These are phyloP conservation scores for Trichosporon sp. DNA, from an alignment of 1,284 basidiomycete species.

Conservation along the genomic window DNA sequence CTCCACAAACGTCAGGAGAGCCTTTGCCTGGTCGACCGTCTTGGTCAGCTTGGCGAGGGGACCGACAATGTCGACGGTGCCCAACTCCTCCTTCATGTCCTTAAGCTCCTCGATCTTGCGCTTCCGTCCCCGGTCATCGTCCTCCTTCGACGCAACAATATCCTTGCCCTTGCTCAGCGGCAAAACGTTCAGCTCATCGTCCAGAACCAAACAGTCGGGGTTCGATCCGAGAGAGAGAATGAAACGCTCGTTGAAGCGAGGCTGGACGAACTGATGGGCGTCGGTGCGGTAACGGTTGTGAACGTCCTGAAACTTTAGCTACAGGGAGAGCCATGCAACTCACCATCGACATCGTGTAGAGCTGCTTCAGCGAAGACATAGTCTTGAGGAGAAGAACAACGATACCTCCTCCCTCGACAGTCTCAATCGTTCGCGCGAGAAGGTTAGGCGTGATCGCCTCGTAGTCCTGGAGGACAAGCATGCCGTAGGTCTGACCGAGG, in stretches of 20 bases:
- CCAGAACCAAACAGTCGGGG: conserved; percentile 86
- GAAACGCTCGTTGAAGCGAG: conserved; percentile 98
- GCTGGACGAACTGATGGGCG: conserved; percentile 83
- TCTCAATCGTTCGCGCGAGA: conserved; percentile 95
- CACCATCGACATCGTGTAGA: conserved; percentile 97
- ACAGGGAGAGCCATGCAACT: conserved; percentile 37
- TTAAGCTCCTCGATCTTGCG: conserved; percentile 66
- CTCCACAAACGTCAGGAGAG: conserved; percentile 87
- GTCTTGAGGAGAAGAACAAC: conserved; percentile 91
- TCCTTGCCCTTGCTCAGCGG: conserved; percentile 97
- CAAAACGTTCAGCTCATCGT: conserved; percentile 97
- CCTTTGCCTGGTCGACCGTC: conserved; percentile 89
- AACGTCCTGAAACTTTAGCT: conserved; percentile 68
- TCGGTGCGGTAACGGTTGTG: conserved; percentile 90
- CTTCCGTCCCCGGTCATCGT: conserved; percentile 52
- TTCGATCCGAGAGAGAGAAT: conserved; percentile 90
- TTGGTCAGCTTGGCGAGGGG: conserved; percentile 89
- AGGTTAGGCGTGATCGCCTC: conserved; percentile 98
- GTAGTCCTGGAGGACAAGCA: conserved; percentile 97
- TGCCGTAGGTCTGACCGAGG: conserved; percentile 95
- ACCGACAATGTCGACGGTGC: conserved; percentile 83
- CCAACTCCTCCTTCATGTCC: conserved; percentile 77
- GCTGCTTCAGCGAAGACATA: conserved; percentile 88
- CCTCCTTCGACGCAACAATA: conserved; percentile 62
- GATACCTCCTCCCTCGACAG: conserved; percentile 94